Evolutionary conservation across 2,329 filamentous ascomycete species (phyloP).

Genomic region (Capronia americana): DNA sequence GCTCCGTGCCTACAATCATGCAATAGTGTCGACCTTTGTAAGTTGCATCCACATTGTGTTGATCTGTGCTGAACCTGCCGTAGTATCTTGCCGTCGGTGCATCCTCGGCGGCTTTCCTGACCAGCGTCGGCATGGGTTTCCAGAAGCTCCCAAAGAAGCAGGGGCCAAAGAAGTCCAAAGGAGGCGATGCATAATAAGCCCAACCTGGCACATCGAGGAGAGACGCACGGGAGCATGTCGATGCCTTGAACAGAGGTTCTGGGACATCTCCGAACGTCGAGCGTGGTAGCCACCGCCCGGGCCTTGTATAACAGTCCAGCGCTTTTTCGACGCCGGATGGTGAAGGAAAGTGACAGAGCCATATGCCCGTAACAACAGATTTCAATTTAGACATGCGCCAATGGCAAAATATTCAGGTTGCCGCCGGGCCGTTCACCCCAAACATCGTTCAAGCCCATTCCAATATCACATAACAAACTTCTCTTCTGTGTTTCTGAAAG

Average conservation of each 20-base stretch:
- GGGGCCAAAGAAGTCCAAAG: not conserved
- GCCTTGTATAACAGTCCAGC: not conserved
- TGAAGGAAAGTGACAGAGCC: not conserved
- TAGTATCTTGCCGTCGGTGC: conserved; percentile 14
- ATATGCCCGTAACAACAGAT: not conserved
- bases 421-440: not conserved
- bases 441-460: conserved; percentile 4
- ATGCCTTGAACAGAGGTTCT: not conserved
- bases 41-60: not conserved
- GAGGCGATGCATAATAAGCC: not conserved
- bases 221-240: not conserved
- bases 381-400: not conserved
- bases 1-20: conserved; percentile 32
- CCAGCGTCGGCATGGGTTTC: conserved; percentile 17
- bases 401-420: not conserved
- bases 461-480: conserved; percentile 5
- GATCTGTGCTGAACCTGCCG: not conserved
- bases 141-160: conserved; percentile 11
- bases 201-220: not conserved
- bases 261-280: not conserved
- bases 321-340: not conserved
- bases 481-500: not conserved
- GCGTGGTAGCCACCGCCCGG: not conserved
- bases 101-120: conserved; percentile 11
- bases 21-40: conserved; percentile 31